Base-by-base conservation (phyloP, 2,329 filamentous ascomycete species). In the Coniochaeta pulveracea region DNA sequence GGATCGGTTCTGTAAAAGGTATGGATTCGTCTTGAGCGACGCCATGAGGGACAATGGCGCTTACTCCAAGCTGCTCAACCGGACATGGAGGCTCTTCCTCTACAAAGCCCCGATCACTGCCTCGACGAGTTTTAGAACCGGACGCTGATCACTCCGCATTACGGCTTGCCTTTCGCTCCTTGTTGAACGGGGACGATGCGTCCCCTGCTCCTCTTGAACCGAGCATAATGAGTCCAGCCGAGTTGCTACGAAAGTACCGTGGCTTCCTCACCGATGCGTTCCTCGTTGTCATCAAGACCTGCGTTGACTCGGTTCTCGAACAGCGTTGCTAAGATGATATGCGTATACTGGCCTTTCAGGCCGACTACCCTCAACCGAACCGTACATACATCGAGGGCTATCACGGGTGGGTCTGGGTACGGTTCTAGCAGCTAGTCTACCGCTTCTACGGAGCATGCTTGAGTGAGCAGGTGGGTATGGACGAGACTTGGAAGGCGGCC, bases 401-500 rank as follows among this genome's bases (percentile, higher is more conserved):
- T 27, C 12, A 15, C 12, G 26, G 26, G 26, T 27, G 26, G 26
- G 18, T 17, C 6, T 27, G 26, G 26, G 26, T 27, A 17, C 26
- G 26, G 26, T 16, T 27, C 14, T 14, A 27, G 26, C 26, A 27
- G 26, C 14, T 27, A 11, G 26, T 27, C 26, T 27, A 27, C 12
- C 26, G 26, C 8, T 27, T 27, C 8, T 27, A 27, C 14, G 14
- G 5, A 5, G 26, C 26, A 17, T 17, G 26, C 14, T 4, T 27
- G 26, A 17, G 18, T 5, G 10, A 10, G 4, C 16, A 27, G 12
- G 14, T 4, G 8, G 26, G n/a, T 8, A 27, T 27, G 26, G 26
- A 27, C 26, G 26, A 27, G 26, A 27, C 18, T 11, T 27, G 26
- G 26, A 27, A 27, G 12, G 26, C 26, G 26, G 26, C 26, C 16